phyloP scores from a whole-genome alignment of 2,329 filamentous ascomycete genomes.

The Arthrocladium fulminans region DNA sequence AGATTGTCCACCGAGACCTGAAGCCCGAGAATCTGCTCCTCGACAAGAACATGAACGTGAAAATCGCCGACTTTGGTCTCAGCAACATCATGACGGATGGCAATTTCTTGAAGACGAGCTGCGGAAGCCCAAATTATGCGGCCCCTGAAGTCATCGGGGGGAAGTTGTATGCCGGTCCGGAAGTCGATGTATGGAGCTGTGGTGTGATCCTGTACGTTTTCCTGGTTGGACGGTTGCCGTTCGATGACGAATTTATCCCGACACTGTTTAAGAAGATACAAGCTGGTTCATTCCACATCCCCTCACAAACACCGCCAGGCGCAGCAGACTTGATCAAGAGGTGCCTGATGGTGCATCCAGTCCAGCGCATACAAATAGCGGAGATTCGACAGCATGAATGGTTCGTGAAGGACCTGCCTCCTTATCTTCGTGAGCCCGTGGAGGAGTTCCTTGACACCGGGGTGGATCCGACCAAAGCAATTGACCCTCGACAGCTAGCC shows the following conservation, averaged over 20 bases:
- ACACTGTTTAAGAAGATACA: constrained; percentile 97
- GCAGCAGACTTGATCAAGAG: constrained; percentile 72
- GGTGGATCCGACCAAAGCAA: constrained; percentile 86
- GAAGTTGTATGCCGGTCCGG: constrained; percentile 92
- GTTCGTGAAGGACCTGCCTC: constrained; percentile 79
- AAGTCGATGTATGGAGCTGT: constrained; percentile 81
- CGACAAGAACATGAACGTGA: constrained; percentile 93
- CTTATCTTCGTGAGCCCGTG: constrained; percentile 76
- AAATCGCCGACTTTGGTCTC: constrained; percentile 96
- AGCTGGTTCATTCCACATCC: constrained; percentile 84
- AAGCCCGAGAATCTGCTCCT: constrained; percentile 96
- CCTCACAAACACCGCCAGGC: constrained; percentile 79
- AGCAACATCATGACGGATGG: constrained; percentile 99
- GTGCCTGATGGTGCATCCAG: constrained; percentile 80
- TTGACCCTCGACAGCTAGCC: constrained; percentile 71
- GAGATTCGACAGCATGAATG: constrained; percentile 90
- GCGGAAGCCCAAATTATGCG: constrained; percentile 95
- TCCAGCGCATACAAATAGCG: constrained; percentile 85
- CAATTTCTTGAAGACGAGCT: constrained; percentile 97
- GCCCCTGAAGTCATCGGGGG: constrained; percentile 96
- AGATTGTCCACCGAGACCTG: constrained; percentile 94
- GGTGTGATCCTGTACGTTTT: constrained; percentile 59
- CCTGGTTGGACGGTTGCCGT: constrained; percentile 65
- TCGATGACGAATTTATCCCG: constrained; percentile 97
- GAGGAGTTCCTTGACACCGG: constrained; percentile 92